phyloP scores from a whole-genome alignment of 305 asterid genomes.

The Euphrasia arctica region DNA sequence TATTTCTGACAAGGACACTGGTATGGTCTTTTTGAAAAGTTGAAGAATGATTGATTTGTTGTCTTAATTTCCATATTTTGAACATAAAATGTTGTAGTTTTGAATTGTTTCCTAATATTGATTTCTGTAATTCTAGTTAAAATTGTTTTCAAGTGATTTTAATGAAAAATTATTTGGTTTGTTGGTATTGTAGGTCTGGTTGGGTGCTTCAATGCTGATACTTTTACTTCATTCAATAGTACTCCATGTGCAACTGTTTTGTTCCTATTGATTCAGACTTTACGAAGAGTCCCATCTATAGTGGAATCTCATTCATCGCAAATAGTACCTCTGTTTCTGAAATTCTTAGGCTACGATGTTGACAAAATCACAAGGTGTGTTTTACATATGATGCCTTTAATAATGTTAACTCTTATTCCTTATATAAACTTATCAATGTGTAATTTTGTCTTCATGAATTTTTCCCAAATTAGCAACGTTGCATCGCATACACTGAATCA shows the following conservation, averaged over 20 bases:
- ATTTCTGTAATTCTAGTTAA: background rate
- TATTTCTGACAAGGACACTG: constrained; percentile 36
- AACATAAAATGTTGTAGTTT: too few relatives aligned
- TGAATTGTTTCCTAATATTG: too few relatives aligned
- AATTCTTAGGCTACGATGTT: constrained; percentile 69
- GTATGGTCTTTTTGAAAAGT: constrained; percentile 33
- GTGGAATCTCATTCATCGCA: constrained; percentile 75
- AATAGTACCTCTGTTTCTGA: constrained; percentile 73
- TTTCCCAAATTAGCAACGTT: constrained; percentile 46
- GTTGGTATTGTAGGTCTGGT: constrained; percentile 60
- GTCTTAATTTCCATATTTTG: too few relatives aligned
- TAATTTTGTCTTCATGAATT: constrained; percentile 20
- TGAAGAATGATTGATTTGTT: too few relatives aligned
- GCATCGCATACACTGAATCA: constrained; percentile 38
- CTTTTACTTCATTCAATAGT: constrained; percentile 45
- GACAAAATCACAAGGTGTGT: constrained; percentile 53
- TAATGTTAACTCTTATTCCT: constrained; percentile 3
- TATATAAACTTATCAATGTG: constrained; percentile 16
- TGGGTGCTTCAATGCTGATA: constrained; percentile 51
- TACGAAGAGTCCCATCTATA: constrained; percentile 68
- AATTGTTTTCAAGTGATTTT: background rate
- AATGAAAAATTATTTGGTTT: constrained; percentile 3
- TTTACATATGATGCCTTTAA: constrained; percentile 23
- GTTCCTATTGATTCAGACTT: constrained; percentile 62
- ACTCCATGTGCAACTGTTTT: constrained; percentile 53